Base-by-base conservation (phyloP, 495 filamentous ascomycete species). In the Hyphodiscus hymeniophilus region DNA sequence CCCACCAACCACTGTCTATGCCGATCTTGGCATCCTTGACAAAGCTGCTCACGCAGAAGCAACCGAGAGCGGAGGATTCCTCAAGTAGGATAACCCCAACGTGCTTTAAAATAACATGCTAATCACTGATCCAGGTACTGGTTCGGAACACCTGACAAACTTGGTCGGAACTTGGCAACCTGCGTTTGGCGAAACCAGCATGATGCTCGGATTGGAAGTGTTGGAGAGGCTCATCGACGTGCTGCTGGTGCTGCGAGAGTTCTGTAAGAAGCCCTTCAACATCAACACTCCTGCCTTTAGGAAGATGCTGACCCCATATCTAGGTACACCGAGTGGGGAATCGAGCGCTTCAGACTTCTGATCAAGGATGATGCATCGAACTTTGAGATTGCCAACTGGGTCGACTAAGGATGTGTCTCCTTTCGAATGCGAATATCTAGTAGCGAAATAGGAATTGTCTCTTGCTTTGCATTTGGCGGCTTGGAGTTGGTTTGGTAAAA, bases 11-110 rank as follows among this genome's bases (percentile, higher is more conserved):
- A 81, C 77, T 0, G 75, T 85, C 51, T 71, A 73, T 44, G 71
- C 74, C 4, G 67, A 80, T 24, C 67, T 95, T 12, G 75, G 76
- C 42, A 67, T 66, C 15, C 65, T 94, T 48, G 89, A 95, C 62
- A 76, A 76, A 54, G 73, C 75, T 38, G 84, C 86, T 11, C 89
- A 94, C 57, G 69, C 71, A 22, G 87, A 94, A 63, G 89, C 89
- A 10, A 80, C 75, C 3, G 69, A 69, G 28, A 83, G 80, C 53
- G 88, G 87, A 1, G 89, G 89, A n/a, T 71, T 95, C 58, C 66
- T 94, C 57, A 92, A 94, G 76, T 77, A 63, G 30, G 71, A 20
- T 32, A 20, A 50, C 6, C 56, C 28, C n/a, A 35, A 24, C 7
- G 5, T 22, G 4, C 26, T 28, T 28, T 10, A 4, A 28, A 28